Percentiles rank a stretch among this genome's conserved stretches.
These are phyloP conservation scores for Claviceps spartinae DNA, from an alignment of 2,329 filamentous ascomycete genomes.

Conservation along the genomic window DNA sequence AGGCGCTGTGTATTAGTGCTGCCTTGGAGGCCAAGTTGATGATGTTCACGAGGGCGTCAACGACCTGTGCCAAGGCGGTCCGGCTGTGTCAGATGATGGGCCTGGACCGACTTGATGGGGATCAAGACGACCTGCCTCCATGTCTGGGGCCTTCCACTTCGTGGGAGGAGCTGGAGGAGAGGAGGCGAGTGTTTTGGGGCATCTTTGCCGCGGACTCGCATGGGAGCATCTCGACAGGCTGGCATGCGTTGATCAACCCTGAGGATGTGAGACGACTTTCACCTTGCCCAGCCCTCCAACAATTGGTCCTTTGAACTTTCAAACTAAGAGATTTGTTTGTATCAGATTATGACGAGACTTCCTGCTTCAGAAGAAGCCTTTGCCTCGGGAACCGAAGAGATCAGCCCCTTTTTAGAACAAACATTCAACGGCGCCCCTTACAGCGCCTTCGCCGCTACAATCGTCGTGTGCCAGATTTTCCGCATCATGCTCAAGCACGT, in stretches of 20 bases:
- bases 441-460: slow-evolving; percentile 57
- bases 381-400: slow-evolving; percentile 47
- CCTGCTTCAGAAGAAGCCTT: slow-evolving; percentile 71
- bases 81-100: slow-evolving; percentile 75
- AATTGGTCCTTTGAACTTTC: neutral
- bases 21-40: slow-evolving; percentile 75
- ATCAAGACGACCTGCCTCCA: slow-evolving; percentile 54
- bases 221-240: slow-evolving; percentile 77
- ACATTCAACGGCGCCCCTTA: slow-evolving; percentile 49
- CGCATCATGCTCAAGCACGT: slow-evolving; percentile 71
- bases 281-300: neutral
- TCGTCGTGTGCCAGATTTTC: slow-evolving; percentile 66
- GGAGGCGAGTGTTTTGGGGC: slow-evolving; percentile 76
- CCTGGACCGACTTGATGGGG: slow-evolving; percentile 61
- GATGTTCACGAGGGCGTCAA: slow-evolving; percentile 73
- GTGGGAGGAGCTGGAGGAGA: slow-evolving; percentile 66
- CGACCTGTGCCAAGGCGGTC: slow-evolving; percentile 60
- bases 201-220: slow-evolving; percentile 74
- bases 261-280: slow-evolving; percentile 37
- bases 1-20: slow-evolving; percentile 63
- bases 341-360: slow-evolving; percentile 59
- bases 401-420: slow-evolving; percentile 49
- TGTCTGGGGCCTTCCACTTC: slow-evolving; percentile 59
- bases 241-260: slow-evolving; percentile 70
- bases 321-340: neutral